A percentile compares a stretch with the other conserved stretches of the same genome.
Evolutionary conservation across 2,329 filamentous ascomycete species (phyloP).

Genomic region (Bisporella sp.): DNA sequence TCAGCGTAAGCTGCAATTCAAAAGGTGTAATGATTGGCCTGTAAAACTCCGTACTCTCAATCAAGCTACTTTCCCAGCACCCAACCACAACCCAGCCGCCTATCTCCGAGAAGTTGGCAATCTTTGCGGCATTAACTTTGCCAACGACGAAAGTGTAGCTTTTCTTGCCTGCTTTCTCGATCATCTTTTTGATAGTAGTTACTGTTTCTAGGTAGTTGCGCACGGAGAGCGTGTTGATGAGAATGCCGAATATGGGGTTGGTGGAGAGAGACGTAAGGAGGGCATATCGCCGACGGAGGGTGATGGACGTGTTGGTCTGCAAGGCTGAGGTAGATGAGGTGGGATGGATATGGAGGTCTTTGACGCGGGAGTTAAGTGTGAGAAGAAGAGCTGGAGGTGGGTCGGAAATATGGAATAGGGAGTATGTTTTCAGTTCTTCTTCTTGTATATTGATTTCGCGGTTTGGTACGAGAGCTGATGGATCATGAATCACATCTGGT

Average conservation of each 20-base stretch:
- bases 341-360: constrained; percentile 71
- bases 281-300: constrained; percentile 80
- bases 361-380: constrained; percentile 76
- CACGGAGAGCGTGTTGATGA: constrained; percentile 92
- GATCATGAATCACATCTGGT: constrained; percentile 70
- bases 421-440: constrained; percentile 41
- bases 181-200: constrained; percentile 62
- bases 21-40: constrained; percentile 91
- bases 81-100: constrained; percentile 96
- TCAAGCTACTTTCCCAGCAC: constrained; percentile 92
- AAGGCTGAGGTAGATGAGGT: constrained; percentile 32
- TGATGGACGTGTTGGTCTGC: constrained; percentile 36
- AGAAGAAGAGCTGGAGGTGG: constrained; percentile 80
- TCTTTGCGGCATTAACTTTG: constrained; percentile 90
- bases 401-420: constrained; percentile 76
- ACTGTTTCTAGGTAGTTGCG: constrained; percentile 83
- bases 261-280: constrained; percentile 75
- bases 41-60: constrained; percentile 87
- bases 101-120: constrained; percentile 93
- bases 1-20: constrained; percentile 74
- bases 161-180: constrained; percentile 81
- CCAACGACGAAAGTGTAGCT: constrained; percentile 94
- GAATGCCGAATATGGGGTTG: constrained; percentile 79
- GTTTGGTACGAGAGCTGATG: constrained; percentile 77
- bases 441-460: constrained; percentile 50